Percentiles rank a stretch among this genome's conserved stretches.
These are phyloP conservation scores for Pseudocercospora vitis DNA, from an alignment of 2,329 filamentous ascomycete genomes.

Conservation along the genomic window DNA sequence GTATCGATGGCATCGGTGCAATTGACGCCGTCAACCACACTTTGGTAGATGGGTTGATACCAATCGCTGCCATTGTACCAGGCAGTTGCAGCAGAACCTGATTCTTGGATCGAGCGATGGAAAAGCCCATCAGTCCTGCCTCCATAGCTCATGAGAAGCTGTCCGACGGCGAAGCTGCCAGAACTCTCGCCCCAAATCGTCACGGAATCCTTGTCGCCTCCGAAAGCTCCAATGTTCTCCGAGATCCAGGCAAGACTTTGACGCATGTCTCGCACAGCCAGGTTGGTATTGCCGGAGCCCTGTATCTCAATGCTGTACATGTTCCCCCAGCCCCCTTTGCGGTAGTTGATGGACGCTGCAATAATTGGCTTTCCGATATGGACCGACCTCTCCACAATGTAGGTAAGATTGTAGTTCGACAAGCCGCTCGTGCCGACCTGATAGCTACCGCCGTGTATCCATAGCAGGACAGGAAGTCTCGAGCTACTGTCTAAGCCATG, in stretches of 20 bases:
- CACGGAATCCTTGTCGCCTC: slow-evolving; percentile 21
- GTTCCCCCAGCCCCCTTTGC: slow-evolving; percentile 69
- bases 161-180: slow-evolving; percentile 47
- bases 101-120: slow-evolving; percentile 49
- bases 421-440: slow-evolving; percentile 23
- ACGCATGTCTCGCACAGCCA: slow-evolving; percentile 46
- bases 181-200: slow-evolving; percentile 35
- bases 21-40: slow-evolving; percentile 49
- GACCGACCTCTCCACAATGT: slow-evolving; percentile 53
- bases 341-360: slow-evolving; percentile 62
- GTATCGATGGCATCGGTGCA: slow-evolving; percentile 25
- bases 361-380: slow-evolving; percentile 53
- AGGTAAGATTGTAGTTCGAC: slow-evolving; percentile 59
- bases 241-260: slow-evolving; percentile 48
- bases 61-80: slow-evolving; percentile 26
- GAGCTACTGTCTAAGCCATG: slow-evolving; percentile 43
- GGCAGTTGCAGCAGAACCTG: slow-evolving; percentile 32
- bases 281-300: slow-evolving; percentile 55
- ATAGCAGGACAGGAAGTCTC: slow-evolving; percentile 56
- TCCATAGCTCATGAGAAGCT: slow-evolving; percentile 47
- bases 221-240: slow-evolving; percentile 40
- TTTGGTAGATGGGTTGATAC: slow-evolving; percentile 62
- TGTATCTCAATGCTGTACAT: slow-evolving; percentile 57
- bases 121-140: slow-evolving; percentile 51
- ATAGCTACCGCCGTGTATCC: slow-evolving; percentile 53